A percentile compares a stretch with the other conserved stretches of the same genome.
Conservation (phyloP, 2,329 filamentous ascomycete genomes). For the Aureobasidium sp. region DNA sequence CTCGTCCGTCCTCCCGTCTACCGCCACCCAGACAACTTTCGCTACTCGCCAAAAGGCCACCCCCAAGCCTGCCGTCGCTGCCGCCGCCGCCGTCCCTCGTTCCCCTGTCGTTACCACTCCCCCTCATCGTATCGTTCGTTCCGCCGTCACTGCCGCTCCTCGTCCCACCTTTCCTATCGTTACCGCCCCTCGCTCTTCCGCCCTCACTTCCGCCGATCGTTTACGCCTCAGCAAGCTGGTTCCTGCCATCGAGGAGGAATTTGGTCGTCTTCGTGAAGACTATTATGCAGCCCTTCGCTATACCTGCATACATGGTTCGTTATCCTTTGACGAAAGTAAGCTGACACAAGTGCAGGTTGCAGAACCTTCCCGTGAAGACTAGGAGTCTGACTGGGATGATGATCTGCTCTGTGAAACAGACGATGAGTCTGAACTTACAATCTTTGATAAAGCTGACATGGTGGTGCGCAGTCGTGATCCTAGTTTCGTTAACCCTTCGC, state of each 20-base stretch:
- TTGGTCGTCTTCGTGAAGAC: neutral
- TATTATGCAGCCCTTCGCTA: neutral
- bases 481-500: neutral
- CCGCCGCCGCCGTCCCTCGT: neutral
- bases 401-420: neutral
- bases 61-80: neutral
- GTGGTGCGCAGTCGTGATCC: neutral
- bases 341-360: neutral
- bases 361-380: neutral
- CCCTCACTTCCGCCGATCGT: neutral
- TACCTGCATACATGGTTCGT: neutral
- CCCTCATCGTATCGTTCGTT: neutral
- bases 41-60: neutral
- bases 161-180: neutral
- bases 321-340: neutral
- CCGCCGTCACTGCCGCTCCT: neutral
- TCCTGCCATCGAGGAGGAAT: neutral
- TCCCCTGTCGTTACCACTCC: neutral
- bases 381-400: conserved; percentile 7
- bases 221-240: neutral
- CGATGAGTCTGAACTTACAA: neutral
- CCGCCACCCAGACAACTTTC: neutral
- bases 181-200: neutral
- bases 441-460: neutral
- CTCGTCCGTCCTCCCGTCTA: neutral